Conservation (phyloP, 192 early-diverging fungal genomes). For the Backusella circina region DNA sequence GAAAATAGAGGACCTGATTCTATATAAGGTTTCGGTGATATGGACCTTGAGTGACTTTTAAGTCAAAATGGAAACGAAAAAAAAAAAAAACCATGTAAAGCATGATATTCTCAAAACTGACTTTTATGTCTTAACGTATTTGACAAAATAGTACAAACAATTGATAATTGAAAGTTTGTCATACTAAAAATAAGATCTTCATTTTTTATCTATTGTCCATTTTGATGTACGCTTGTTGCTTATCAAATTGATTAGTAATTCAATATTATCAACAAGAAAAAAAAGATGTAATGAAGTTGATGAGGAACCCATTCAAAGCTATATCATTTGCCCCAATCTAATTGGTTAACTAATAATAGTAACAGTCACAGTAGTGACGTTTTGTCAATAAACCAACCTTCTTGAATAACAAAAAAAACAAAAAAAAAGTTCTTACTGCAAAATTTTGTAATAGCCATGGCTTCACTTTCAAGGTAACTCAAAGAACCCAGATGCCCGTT, state of each 20-base stretch:
- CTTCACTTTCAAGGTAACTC: constrained; percentile 13
- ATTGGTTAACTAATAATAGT: not conserved
- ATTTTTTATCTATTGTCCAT: too few relatives aligned
- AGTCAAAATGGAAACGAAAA: not conserved
- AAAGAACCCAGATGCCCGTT: not conserved
- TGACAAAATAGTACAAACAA: not conserved
- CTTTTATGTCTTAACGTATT: not conserved
- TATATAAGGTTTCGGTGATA: not conserved
- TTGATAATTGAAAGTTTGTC: not conserved
- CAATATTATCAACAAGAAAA: not conserved
- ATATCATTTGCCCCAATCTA: not conserved
- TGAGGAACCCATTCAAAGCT: not conserved
- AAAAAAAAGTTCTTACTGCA: not conserved
- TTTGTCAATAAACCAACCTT: not conserved
- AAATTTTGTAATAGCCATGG: not conserved
- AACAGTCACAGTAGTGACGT: not conserved
- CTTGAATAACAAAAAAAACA: not conserved
- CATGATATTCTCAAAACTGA: not conserved
- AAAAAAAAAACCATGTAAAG: not conserved
- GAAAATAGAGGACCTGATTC: not conserved
- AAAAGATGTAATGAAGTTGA: not conserved
- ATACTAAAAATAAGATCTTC: not conserved
- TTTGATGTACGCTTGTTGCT: too few relatives aligned
- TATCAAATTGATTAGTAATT: too few relatives aligned
- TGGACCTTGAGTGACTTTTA: not conserved